Percentiles rank a stretch among this genome's conserved stretches.
Evolutionary conservation across 257 asterid genomes (phyloP).

Genomic region (Asclepias syriaca): DNA sequence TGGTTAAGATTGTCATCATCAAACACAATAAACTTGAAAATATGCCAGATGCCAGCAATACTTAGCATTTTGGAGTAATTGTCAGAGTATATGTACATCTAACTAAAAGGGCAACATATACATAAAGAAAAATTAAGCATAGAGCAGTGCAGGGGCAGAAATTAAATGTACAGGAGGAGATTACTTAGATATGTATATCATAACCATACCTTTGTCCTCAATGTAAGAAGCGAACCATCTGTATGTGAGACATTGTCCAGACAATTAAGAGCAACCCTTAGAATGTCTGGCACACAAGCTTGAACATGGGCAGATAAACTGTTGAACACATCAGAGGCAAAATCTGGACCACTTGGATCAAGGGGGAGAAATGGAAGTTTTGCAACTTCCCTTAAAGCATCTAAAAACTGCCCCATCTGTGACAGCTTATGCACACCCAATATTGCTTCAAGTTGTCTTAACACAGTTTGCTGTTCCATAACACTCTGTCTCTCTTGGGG

Average conservation of each 20-base stretch:
- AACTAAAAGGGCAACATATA: neutral
- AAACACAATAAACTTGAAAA: neutral
- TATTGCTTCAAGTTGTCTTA: slow-evolving; percentile 87
- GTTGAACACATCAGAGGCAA: slow-evolving; percentile 44
- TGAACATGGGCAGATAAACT: slow-evolving; percentile 75
- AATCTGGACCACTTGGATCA: slow-evolving; percentile 70
- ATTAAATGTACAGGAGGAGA: neutral
- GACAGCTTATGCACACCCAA: slow-evolving; percentile 70
- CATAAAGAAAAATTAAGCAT: neutral
- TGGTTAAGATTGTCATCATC: neutral
- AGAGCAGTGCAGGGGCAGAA: neutral
- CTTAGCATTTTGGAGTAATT: neutral
- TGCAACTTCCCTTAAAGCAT: slow-evolving; percentile 86
- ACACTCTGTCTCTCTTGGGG: slow-evolving; percentile 79
- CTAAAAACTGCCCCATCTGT: slow-evolving; percentile 57
- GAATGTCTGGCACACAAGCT: slow-evolving; percentile 86
- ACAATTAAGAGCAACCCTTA: slow-evolving; percentile 78
- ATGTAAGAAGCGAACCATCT: slow-evolving; percentile 89
- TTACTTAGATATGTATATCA: neutral
- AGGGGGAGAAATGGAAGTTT: slow-evolving; percentile 93
- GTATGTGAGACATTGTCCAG: slow-evolving; percentile 76
- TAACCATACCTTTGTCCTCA: slow-evolving; percentile 67
- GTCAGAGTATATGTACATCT: neutral
- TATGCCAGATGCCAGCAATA: neutral
- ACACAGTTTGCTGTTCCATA: slow-evolving; percentile 77